Evolutionary conservation across 768 basidiomycete genomes (phyloP).

Genomic region (Tylopilus vinaceipallidus): DNA sequence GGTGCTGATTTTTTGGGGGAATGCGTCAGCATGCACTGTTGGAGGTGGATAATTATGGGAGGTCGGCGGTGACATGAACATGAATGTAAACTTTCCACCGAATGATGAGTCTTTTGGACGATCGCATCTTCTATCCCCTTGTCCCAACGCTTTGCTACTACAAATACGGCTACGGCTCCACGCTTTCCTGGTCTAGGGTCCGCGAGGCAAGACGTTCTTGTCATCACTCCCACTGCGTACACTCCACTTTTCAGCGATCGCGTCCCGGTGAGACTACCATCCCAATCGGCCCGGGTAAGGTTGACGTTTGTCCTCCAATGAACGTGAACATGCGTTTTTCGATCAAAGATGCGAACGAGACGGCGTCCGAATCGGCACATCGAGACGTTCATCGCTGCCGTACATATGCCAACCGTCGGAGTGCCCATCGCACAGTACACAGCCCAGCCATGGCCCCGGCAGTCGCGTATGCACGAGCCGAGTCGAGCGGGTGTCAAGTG

Average conservation of each 20-base stretch:
- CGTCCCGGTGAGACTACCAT: not conserved
- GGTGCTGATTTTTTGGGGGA: not conserved
- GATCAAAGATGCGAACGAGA: not conserved
- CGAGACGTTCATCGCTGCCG: too few species aligned
- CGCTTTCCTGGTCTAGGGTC: conserved; percentile 8
- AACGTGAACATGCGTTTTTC: too few species aligned
- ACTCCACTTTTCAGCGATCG: not conserved
- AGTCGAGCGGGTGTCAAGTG: too few species aligned
- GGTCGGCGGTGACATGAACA: not conserved
- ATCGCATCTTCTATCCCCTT: not conserved
- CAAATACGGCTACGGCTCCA: conserved; percentile 1
- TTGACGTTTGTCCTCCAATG: too few species aligned
- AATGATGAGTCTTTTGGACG: not conserved
- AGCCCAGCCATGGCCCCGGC: too few species aligned
- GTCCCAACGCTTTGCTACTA: not conserved
- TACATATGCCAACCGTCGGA: too few species aligned
- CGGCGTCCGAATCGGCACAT: too few species aligned
- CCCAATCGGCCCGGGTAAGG: too few species aligned
- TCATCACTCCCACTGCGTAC: not conserved
- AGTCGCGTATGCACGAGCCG: too few species aligned
- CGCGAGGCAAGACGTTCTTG: not conserved
- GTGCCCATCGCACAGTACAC: too few species aligned
- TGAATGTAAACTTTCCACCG: not conserved
- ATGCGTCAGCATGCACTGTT: not conserved
- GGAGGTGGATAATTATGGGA: not conserved